Conservation (phyloP, 2,329 filamentous ascomycete species). For the Paracorniculantispora psalliotae region DNA sequence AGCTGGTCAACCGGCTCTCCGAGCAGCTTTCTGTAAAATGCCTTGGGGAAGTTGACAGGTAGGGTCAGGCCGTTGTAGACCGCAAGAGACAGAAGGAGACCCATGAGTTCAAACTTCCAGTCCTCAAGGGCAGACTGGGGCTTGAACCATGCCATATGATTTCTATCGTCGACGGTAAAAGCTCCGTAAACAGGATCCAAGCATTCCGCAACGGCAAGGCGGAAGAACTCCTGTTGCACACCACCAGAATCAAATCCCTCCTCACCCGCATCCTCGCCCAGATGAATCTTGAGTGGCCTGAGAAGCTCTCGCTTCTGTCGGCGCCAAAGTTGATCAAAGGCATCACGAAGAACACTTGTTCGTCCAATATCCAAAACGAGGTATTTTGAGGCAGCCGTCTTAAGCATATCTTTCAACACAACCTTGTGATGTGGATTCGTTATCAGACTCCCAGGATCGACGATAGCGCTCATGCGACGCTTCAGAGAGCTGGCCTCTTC, state of each 20-base stretch:
- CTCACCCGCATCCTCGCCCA: constrained; percentile 78
- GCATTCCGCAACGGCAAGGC: constrained; percentile 73
- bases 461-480: constrained; percentile 51
- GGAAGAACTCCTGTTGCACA: constrained; percentile 95
- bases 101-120: constrained; percentile 88
- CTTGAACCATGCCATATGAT: constrained; percentile 82
- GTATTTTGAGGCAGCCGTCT: constrained; percentile 64
- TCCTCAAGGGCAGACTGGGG: constrained; percentile 75
- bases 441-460: constrained; percentile 50
- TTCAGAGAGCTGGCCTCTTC: constrained; percentile 61
- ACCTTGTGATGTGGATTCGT: constrained; percentile 54
- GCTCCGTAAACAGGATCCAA: constrained; percentile 73
- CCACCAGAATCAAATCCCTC: constrained; percentile 91
- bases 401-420: constrained; percentile 58
- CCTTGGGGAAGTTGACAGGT: constrained; percentile 81
- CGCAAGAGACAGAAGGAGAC: constrained; percentile 81
- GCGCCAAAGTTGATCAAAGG: constrained; percentile 85
- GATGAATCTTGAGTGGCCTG: constrained; percentile 79
- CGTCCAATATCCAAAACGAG: constrained; percentile 66
- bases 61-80: constrained; percentile 91
- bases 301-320: constrained; percentile 76
- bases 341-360: constrained; percentile 63
- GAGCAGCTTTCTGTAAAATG: constrained; percentile 76
- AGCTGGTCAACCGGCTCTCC: constrained; percentile 63
- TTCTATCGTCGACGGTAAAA: constrained; percentile 73